Evolutionary conservation across 2,329 filamentous ascomycete species (phyloP).

Genomic region (Fusarium penzigii): DNA sequence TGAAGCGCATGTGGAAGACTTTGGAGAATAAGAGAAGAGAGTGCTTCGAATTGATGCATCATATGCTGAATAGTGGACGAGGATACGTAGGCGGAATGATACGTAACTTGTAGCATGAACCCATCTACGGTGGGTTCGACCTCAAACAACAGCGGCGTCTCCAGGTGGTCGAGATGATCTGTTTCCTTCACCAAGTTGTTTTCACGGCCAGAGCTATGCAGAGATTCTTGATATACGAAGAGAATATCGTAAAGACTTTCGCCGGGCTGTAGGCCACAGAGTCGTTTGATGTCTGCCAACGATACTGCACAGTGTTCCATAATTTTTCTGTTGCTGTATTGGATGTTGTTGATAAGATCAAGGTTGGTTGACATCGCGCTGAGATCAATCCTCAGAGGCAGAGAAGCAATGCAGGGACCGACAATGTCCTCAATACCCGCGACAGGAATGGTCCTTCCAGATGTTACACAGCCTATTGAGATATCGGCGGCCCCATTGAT

Average conservation of each 20-base stretch:
- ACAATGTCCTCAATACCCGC: constrained; percentile 69
- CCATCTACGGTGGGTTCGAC: constrained; percentile 60
- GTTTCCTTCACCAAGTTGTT: constrained; percentile 50
- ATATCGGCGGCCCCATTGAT: constrained; percentile 68
- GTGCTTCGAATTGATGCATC: constrained; percentile 59
- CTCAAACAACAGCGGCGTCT: constrained; percentile 76
- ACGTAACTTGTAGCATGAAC: constrained; percentile 49
- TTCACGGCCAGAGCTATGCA: constrained; percentile 40
- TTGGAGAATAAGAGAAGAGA: constrained; percentile 40
- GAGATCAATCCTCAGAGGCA: constrained; percentile 70
- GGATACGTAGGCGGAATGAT: constrained; percentile 51
- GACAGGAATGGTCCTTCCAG: constrained; percentile 75
- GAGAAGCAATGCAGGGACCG: constrained; percentile 76
- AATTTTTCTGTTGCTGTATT: constrained; percentile 64
- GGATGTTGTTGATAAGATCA: constrained; percentile 65
- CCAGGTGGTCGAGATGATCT: constrained; percentile 68
- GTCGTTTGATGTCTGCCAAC: constrained; percentile 68
- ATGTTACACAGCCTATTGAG: constrained; percentile 77
- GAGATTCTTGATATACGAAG: constrained; percentile 82
- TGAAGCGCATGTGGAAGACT: constrained; percentile 24
- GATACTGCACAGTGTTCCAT: constrained; percentile 65
- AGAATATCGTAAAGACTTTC: constrained; percentile 72
- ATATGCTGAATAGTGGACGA: constrained; percentile 56
- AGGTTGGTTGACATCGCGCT: constrained; percentile 49
- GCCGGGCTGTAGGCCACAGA: constrained; percentile 54